Percentiles rank a stretch among this genome's conserved stretches.
phyloP scores from a whole-genome alignment of 148 eudicot genomes.

The Camellia japonica region DNA sequence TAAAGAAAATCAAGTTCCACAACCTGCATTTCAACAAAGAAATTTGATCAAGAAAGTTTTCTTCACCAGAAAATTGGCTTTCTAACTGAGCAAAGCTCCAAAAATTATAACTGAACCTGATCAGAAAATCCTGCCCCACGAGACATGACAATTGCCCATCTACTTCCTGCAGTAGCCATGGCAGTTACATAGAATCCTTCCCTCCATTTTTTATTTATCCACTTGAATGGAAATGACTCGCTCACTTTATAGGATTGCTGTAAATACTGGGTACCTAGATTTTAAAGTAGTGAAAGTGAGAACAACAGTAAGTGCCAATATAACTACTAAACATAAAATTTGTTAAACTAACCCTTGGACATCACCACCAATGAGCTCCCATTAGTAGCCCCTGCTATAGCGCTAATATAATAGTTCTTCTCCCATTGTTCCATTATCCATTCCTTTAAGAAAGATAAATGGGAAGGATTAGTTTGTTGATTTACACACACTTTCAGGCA shows the following conservation, averaged over 20 bases:
- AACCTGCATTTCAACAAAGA: constrained; percentile 45
- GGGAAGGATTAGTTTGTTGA: not conserved
- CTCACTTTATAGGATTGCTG: constrained; percentile 98
- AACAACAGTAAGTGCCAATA: not conserved
- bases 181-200: constrained; percentile 91
- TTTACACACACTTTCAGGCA: not conserved
- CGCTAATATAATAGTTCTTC: constrained; percentile 80
- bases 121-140: constrained; percentile 83
- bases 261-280: constrained; percentile 68
- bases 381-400: constrained; percentile 83
- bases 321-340: not conserved
- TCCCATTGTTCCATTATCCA: constrained; percentile 99
- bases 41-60: not conserved
- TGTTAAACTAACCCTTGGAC: constrained; percentile 72
- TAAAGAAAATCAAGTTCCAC: constrained; percentile 94
- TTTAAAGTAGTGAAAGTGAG: not conserved
- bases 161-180: constrained; percentile 88
- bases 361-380: constrained; percentile 89
- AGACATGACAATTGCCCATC: constrained; percentile 99
- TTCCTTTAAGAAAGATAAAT: constrained; percentile 43
- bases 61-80: not conserved
- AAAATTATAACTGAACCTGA: constrained; percentile 49
- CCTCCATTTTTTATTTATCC: constrained; percentile 95
- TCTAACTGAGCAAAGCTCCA: not conserved
- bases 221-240: constrained; percentile 91